Evolutionary conservation across 2,329 filamentous ascomycete genomes (phyloP), one percentile per base, ranked within the genome.

Genomic region (Arthrobotrys conoides): DNA sequence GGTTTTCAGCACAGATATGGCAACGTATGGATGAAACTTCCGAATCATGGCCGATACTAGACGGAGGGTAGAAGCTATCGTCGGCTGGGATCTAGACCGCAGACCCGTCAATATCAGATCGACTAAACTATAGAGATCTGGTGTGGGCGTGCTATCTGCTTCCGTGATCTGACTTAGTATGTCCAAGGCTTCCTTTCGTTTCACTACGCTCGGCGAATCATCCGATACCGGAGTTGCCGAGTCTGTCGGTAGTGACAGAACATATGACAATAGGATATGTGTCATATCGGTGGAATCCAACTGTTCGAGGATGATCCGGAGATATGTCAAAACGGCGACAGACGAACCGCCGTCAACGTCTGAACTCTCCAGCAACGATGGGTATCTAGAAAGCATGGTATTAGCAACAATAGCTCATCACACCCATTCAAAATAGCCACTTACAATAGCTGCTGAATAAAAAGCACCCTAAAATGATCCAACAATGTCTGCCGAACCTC

Each of bases 281-380:
- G 97, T 93, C 86, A 99, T 91, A 82, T 98, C 94, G 6, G 93
- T 93, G 83, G 98, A 94, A 80, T 97, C 93, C 14, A 99, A 87
- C 0, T 93, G 92, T 83, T 97, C 94, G 5, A 99, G 88, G 70
- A 98, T 97, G 49, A 93, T 91, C 73, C 92, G 91, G 41, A 99
- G 87, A 84, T 99, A 98, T 1, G 94, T 97, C 80, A 98, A 87
- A 12, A 99, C 96, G 2, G 96, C 96, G 22, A 98, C 94, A 0
- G 96, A 97, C 5, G 96, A 99, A 68, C 96, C 96, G 81, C 95
- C 96, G 84, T 98, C 95, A 46, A 96, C 92, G 85, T 99, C 96
- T 0, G 96, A 98, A 9, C 96, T 99, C 84, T 99, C 95, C 14
- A 99, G 88, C 36, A 99, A 87, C 0, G 96, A 99, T 1, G 96